Evolutionary conservation across 805 yeast species (phyloP).

Genomic region (Metschnikowia henanensis): DNA sequence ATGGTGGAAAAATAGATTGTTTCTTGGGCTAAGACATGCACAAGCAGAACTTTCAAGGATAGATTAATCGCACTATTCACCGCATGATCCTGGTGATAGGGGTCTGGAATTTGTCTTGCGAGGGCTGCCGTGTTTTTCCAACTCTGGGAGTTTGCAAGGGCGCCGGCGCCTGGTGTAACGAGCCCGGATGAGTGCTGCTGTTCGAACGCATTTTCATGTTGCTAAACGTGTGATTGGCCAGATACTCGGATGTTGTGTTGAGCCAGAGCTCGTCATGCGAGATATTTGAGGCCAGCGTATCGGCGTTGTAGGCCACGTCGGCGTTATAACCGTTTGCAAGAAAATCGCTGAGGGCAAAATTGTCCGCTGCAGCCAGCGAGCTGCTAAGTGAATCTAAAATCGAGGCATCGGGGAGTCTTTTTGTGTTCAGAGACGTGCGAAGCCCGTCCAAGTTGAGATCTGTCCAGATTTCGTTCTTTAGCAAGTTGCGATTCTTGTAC

Average conservation of each 20-base stretch:
- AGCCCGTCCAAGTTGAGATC: constrained; percentile 34
- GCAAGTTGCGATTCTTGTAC: constrained; percentile 31
- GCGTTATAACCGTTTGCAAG: constrained; percentile 31
- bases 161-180: constrained; percentile 11
- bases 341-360: constrained; percentile 31
- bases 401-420: constrained; percentile 29
- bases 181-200: constrained; percentile 10
- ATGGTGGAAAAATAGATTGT: constrained; percentile 8
- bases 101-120: constrained; percentile 42
- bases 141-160: constrained; percentile 39
- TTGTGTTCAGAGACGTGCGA: constrained; percentile 16
- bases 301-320: constrained; percentile 22
- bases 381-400: constrained; percentile 29
- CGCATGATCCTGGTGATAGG: constrained; percentile 42
- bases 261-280: constrained; percentile 34
- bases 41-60: too few relatives aligned
- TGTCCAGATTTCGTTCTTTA: constrained; percentile 36
- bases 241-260: constrained; percentile 31
- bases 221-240: constrained; percentile 28
- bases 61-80: too few relatives aligned
- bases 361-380: constrained; percentile 17
- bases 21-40: too few relatives aligned
- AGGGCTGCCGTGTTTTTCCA: constrained; percentile 38
- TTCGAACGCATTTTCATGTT: constrained; percentile 18
- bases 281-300: constrained; percentile 24